phyloP scores from a whole-genome alignment of 768 basidiomycete species.

The Kwoniella sp. region DNA sequence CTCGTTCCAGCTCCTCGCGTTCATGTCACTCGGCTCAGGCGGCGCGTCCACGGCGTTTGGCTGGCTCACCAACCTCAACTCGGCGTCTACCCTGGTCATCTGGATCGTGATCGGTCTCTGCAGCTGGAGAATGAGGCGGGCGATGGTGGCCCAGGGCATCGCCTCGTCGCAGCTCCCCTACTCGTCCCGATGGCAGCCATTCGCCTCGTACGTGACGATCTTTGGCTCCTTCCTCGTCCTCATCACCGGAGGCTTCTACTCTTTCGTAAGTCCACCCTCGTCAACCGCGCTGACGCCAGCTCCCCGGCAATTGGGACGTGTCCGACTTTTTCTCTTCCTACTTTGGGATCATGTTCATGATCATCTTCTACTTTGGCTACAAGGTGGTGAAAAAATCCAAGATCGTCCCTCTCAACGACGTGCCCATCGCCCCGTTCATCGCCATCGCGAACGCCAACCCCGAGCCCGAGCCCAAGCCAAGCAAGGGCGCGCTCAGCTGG shows the following conservation, averaged over 20 bases:
- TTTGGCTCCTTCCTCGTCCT: constrained; percentile 22
- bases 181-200: neutral
- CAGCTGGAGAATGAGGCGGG: constrained; percentile 3
- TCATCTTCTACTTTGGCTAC: constrained; percentile 37
- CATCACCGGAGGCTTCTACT: constrained; percentile 39
- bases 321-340: constrained; percentile 22
- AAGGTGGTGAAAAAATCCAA: constrained; percentile 42
- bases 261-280: constrained; percentile 30
- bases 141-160: constrained; percentile 11
- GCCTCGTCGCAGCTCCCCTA: too few species aligned
- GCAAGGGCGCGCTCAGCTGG: constrained; percentile 12
- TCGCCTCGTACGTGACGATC: constrained; percentile 1
- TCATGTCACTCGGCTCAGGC: constrained; percentile 18
- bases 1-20: constrained; percentile 18
- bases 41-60: constrained; percentile 24
- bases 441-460: constrained; percentile 22
- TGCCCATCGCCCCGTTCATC: constrained; percentile 21
- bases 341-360: constrained; percentile 13
- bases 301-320: constrained; percentile 21
- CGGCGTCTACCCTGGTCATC: constrained; percentile 20
- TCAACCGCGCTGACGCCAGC: neutral
- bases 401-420: constrained; percentile 27
- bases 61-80: constrained; percentile 31
- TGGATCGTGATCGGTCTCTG: constrained; percentile 25
- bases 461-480: constrained; percentile 4